Percentiles rank a stretch among this genome's conserved stretches.
Conservation (phyloP, 2,329 filamentous ascomycete species). For the Xylaria multiplex region DNA sequence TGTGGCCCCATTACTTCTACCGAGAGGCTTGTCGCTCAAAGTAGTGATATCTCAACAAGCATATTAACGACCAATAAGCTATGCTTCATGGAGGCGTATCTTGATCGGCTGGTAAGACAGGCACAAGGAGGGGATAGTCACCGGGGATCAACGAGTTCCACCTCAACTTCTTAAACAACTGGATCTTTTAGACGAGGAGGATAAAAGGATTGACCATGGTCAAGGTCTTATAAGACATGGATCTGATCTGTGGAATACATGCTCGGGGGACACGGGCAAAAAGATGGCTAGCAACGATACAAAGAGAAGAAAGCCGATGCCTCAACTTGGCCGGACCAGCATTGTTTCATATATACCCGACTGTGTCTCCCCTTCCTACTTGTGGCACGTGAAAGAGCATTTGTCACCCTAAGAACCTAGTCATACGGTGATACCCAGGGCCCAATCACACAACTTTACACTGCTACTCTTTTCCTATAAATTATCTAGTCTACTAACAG, state of each 20-base stretch:
- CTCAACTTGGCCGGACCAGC: not conserved
- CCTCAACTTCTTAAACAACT: slow-evolving; percentile 1
- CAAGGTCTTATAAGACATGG: not conserved
- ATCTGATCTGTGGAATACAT: slow-evolving; percentile 2
- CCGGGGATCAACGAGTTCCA: slow-evolving; percentile 10
- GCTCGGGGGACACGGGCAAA: not conserved
- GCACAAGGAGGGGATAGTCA: slow-evolving; percentile 19
- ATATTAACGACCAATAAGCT: slow-evolving; percentile 27
- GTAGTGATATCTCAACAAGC: slow-evolving; percentile 3
- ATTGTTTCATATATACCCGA: slow-evolving; percentile 11
- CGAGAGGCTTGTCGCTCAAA: slow-evolving; percentile 38
- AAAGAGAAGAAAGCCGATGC: not conserved
- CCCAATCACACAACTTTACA: not conserved
- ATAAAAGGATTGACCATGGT: not conserved
- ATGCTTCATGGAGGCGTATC: slow-evolving; percentile 32
- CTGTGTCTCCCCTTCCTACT: not conserved
- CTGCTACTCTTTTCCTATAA: not conserved
- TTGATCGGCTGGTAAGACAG: slow-evolving; percentile 37
- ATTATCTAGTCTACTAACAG: not conserved
- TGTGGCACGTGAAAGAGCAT: slow-evolving; percentile 5
- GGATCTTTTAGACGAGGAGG: not conserved
- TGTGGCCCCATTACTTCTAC: slow-evolving; percentile 36
- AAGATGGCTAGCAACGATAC: not conserved
- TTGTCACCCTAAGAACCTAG: not conserved
- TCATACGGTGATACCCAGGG: not conserved